A percentile compares a stretch with the other conserved stretches of the same genome.
Conservation (phyloP, 2,329 filamentous ascomycete species). For the Rachicladosporium sp. region DNA sequence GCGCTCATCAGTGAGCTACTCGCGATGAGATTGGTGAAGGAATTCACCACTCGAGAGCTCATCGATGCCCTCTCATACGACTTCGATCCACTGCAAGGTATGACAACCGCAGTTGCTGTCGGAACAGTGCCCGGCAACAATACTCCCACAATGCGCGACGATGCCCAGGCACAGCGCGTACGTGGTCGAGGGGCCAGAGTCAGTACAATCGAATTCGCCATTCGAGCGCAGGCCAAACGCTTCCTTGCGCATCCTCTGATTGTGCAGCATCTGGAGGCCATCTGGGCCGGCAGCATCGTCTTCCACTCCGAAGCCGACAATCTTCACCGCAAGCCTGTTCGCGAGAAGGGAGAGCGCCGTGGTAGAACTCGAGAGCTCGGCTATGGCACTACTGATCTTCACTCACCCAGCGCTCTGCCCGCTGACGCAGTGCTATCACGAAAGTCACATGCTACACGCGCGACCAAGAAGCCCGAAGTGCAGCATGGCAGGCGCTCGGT, state of each 20-base stretch:
- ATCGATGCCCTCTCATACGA: slow-evolving; percentile 93
- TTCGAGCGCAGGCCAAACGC: slow-evolving; percentile 81
- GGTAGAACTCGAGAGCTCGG: slow-evolving; percentile 8
- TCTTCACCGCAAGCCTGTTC: slow-evolving; percentile 51
- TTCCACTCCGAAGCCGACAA: slow-evolving; percentile 84
- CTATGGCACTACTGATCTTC: slow-evolving; percentile 29
- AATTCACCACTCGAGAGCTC: slow-evolving; percentile 77
- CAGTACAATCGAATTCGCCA: slow-evolving; percentile 84
- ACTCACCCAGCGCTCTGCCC: slow-evolving; percentile 16
- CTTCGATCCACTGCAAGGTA: slow-evolving; percentile 81
- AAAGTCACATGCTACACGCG: slow-evolving; percentile 14
- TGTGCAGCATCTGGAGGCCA: slow-evolving; percentile 88
- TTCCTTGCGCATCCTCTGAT: slow-evolving; percentile 86
- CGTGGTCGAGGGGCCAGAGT: slow-evolving; percentile 57
- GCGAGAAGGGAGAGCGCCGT: slow-evolving; percentile 7
- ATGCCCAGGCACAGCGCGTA: slow-evolving; percentile 29
- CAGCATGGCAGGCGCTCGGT: slow-evolving; percentile 52
- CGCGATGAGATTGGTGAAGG: slow-evolving; percentile 77
- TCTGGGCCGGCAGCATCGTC: slow-evolving; percentile 91
- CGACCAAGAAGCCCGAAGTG: slow-evolving; percentile 13
- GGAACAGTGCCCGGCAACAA: slow-evolving; percentile 13
- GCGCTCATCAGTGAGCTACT: slow-evolving; percentile 83
- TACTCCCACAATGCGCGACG: slow-evolving; percentile 5
- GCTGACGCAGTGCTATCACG: slow-evolving; percentile 18
- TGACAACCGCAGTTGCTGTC: slow-evolving; percentile 40